Evolutionary conservation across 2,329 filamentous ascomycete species (phyloP), one percentile per base, ranked within the genome.

Genomic region (Ciborinia camelliae): DNA sequence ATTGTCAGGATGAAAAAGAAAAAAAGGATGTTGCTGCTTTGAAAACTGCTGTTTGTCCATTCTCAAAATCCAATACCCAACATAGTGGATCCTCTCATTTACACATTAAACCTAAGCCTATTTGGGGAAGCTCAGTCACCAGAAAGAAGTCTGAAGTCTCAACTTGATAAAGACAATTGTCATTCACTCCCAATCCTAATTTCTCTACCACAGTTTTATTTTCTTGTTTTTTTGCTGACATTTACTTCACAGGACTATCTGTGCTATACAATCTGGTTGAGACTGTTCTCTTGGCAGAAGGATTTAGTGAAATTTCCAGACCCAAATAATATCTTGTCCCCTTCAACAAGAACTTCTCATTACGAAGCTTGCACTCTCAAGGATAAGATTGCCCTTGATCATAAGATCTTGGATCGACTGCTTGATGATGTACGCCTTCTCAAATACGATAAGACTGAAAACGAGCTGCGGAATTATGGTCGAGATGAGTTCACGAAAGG

Each of bases 401-500:
- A 12, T 6, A 12, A 7, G 4, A 35, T 37, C 20, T 35, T 53
- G 30, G 20, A 53, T 3, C 20, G 37, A 23, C 12, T 53, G 5
- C 20, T 53, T 37, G 32, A 4, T 6, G 30, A 53, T 30, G 51
- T n/a, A 2, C 12, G 30, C 1, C 32, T 14, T 1, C 26, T 53
- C 30, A 23, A 26, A 14, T 4, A 23, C 12, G 5, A 35, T 2
- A 32, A 32, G 50, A 4, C 2, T n/a, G 0, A 2, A 23, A 1
- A 5, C 20, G 7, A 47, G 0, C 0, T 6, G 10, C 9, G 30
- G 7, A 41, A 64, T 9, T 68, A 71, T n/a, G 68, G 67, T 3
- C 69, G 74, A 57, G 71, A 75, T 20, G 69, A 73, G 51, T 65
- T 76, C 32, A 71, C 74, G n/a, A 63, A 68, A 4, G 70, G 71